phyloP scores from a whole-genome alignment of 2,329 filamentous ascomycete genomes.

The Sporothrix phasma region DNA sequence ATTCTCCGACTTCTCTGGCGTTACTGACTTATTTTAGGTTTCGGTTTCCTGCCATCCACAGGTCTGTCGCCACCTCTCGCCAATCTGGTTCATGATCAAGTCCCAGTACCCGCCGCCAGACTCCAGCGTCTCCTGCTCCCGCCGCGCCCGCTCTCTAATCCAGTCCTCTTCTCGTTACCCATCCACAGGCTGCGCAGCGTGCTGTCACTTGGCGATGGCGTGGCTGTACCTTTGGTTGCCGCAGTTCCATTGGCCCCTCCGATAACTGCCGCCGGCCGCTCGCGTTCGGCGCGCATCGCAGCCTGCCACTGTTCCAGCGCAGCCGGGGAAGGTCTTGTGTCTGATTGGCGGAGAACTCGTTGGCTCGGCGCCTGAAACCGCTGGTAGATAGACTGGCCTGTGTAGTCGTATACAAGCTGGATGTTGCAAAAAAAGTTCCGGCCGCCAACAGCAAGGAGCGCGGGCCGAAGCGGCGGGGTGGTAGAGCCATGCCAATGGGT shows the following conservation, averaged over 20 bases:
- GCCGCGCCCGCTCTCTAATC: slow-evolving; percentile 36
- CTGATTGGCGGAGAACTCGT: neutral
- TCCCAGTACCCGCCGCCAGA: slow-evolving; percentile 47
- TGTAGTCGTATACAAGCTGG: slow-evolving; percentile 49
- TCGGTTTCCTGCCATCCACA: slow-evolving; percentile 22
- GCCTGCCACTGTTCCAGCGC: slow-evolving; percentile 38
- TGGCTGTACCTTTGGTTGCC: neutral
- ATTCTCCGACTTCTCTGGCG: slow-evolving; percentile 1
- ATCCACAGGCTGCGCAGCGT: slow-evolving; percentile 46
- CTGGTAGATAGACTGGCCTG: slow-evolving; percentile 40
- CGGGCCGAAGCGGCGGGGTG: slow-evolving; percentile 40
- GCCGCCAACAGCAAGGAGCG: slow-evolving; percentile 41
- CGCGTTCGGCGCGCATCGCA: slow-evolving; percentile 38
- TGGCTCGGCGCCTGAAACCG: slow-evolving; percentile 38
- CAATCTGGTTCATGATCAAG: slow-evolving; percentile 46
- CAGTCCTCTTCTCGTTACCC: slow-evolving; percentile 43
- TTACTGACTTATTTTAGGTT: slow-evolving; percentile 12
- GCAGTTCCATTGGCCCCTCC: neutral
- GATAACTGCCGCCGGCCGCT: slow-evolving; percentile 25
- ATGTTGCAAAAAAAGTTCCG: slow-evolving; percentile 42
- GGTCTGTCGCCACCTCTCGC: slow-evolving; percentile 37
- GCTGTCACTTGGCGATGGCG: neutral
- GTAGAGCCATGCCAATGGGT: slow-evolving; percentile 40
- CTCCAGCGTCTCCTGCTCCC: slow-evolving; percentile 37
- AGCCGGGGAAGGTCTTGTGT: slow-evolving; percentile 41